Base-by-base conservation (phyloP, 768 basidiomycete species). In the Kwoniella europaea region DNA sequence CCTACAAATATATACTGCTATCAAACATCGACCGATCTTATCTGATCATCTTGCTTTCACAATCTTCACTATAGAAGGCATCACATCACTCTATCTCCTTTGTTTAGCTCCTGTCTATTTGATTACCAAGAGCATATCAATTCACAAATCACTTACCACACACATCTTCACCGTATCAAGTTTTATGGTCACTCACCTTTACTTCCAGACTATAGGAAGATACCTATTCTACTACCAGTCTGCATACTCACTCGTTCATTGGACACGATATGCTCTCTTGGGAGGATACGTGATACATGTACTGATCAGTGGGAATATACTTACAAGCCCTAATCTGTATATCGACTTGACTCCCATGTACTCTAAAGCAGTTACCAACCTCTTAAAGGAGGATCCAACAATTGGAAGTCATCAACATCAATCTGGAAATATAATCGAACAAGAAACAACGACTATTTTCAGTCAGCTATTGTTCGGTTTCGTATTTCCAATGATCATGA, bases 311-410 rank as follows among this genome's bases (percentile, higher is more conserved):
- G 69, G 63, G 12, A 56, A 62, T 20, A 67, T 76, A 22, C 76
- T 74, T 4, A 55, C 62, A 46, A 66, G 70, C 6, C 76, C 78
- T 5, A 18, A 55, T 18, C 27, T 65, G 9, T 65, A 76, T n/a
- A 50, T 63, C n/a, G 74, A 77, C 53, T 52, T 76, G 10, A 50
- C 35, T 6, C 22, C 58, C 35, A 41, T 79, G 10, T 79, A 77
- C 69, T 74, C 59, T 22, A 68, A 71, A 52, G 72, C 74, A 4
- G 69, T 77, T 10, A 46, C 60, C 2, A 50, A 27, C 43, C 35
- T 44, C 1, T 42, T 61, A 6, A 64, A 69, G 41, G n/a, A 65
- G 13, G 41, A 69, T 10, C 29, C 50, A 24, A n/a, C 18, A 3
- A 53, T 58, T 12, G 53, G 22, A 7, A 43, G 43, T 18, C 56